A percentile compares a stretch with the other conserved stretches of the same genome.
Conservation (phyloP, 139 green algal species). For the Chlamydomonas incerta region DNA sequence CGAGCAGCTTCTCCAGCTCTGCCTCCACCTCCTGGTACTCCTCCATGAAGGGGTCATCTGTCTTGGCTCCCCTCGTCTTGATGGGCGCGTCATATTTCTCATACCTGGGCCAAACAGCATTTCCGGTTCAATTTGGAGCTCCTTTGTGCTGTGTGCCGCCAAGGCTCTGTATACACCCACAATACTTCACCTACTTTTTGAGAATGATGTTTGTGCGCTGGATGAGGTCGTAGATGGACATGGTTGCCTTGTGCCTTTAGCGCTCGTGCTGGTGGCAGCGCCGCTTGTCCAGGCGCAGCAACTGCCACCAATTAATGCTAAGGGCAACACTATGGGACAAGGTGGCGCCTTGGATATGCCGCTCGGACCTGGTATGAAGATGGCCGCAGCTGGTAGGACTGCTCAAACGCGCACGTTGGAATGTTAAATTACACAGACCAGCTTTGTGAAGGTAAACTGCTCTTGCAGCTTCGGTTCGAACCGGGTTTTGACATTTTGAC, state of each 20-base stretch:
- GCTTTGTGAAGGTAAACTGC: too few species aligned
- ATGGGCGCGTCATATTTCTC: constrained; percentile 74
- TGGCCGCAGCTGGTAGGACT: too few species aligned
- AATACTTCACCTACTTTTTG: constrained; percentile 54
- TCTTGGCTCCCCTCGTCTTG: constrained; percentile 56
- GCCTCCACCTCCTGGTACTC: constrained; percentile 71
- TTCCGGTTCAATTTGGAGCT: background rate
- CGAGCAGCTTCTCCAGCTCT: constrained; percentile 71
- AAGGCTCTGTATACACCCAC: background rate
- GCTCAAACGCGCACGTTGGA: too few species aligned
- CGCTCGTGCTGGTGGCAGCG: too few species aligned
- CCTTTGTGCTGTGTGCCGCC: background rate
- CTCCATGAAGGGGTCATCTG: constrained; percentile 77
- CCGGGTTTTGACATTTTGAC: too few species aligned
- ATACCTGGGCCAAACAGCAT: constrained; percentile 67
- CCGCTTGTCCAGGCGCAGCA: too few species aligned
- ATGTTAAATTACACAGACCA: too few species aligned
- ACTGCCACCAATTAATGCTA: too few species aligned
- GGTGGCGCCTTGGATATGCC: too few species aligned
- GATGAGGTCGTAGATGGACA: constrained; percentile 62
- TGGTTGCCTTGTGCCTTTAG: background rate
- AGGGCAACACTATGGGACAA: too few species aligned
- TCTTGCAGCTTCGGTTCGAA: too few species aligned
- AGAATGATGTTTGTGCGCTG: constrained; percentile 55
- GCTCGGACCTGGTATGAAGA: too few species aligned